Percentiles rank a stretch among this genome's conserved stretches.
phyloP scores from a whole-genome alignment of 139 green algal genomes.

The Monoraphidium neglectum region DNA sequence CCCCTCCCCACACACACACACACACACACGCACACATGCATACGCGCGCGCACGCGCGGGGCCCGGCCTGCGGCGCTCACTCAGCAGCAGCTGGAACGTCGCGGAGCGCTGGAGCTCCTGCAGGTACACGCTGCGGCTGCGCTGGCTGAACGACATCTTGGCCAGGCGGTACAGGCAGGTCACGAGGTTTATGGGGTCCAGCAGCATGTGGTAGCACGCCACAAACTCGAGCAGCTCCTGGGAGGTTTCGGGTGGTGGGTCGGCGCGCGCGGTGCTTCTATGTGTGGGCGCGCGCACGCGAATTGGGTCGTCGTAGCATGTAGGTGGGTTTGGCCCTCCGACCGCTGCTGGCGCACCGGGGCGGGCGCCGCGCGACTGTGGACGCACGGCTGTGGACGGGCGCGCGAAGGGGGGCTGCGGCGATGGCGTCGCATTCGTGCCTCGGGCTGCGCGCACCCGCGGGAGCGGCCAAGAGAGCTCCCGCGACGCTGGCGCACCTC shows the following conservation, averaged over 20 bases:
- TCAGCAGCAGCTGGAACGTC: slow-evolving; percentile 49
- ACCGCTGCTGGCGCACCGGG: no score
- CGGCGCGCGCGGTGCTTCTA: not conserved
- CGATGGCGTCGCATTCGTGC: no score
- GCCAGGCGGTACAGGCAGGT: slow-evolving; percentile 59
- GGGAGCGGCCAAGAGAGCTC: not conserved
- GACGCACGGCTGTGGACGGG: no score
- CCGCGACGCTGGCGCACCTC: slow-evolving; percentile 27
- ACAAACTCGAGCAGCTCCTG: slow-evolving; percentile 53
- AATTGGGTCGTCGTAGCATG: no score
- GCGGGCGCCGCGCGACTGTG: no score
- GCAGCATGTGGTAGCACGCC: slow-evolving; percentile 28
- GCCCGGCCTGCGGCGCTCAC: slow-evolving; percentile 28
- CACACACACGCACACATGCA: no score
- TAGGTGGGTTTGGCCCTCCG: no score
- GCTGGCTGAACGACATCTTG: slow-evolving; percentile 43
- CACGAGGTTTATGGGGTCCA: slow-evolving; percentile 60
- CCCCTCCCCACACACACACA: no score
- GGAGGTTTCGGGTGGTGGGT: not conserved
- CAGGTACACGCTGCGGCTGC: slow-evolving; percentile 24
- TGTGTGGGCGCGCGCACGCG: slow-evolving; percentile 1
- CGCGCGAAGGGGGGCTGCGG: no score
- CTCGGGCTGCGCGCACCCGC: no score
- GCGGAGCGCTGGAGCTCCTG: slow-evolving; percentile 36
- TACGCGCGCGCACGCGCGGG: no score